Conservation (phyloP, 75 land plant species). For the Pinus albicaulis region DNA sequence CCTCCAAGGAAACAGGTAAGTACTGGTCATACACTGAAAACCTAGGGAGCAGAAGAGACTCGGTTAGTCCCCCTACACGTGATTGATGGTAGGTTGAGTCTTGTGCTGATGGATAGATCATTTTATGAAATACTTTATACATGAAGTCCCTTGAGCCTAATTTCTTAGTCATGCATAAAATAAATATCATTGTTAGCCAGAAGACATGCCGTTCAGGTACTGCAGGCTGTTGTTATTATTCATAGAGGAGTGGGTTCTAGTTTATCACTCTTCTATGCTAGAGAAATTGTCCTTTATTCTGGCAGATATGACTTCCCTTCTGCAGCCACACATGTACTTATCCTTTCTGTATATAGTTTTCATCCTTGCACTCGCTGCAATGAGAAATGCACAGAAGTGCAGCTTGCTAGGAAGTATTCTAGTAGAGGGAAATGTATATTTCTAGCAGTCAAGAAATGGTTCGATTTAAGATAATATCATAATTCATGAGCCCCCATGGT, state of each 20-base stretch:
- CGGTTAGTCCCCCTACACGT: constrained; percentile 6
- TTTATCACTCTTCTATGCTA: constrained; percentile 2
- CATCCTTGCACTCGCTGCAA: background rate
- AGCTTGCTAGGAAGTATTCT: background rate
- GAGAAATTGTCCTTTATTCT: background rate
- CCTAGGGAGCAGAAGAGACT: constrained; percentile 13
- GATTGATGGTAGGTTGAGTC: background rate
- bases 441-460: background rate
- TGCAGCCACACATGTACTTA: background rate
- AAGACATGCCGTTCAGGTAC: constrained; percentile 1
- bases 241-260: background rate
- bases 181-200: constrained; percentile 6
- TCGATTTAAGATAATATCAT: background rate
- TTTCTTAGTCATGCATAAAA: background rate
- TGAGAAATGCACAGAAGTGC: constrained; percentile 13
- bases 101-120: background rate
- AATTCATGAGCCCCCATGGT: background rate
- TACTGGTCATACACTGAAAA: constrained; percentile 9
- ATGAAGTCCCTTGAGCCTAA: background rate
- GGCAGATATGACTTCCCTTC: background rate
- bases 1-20: constrained; percentile 5
- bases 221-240: background rate
- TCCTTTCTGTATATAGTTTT: constrained; percentile 10
- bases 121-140: background rate
- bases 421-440: background rate